phyloP scores from a whole-genome alignment of 139 green algal genomes.

The Volvox reticuliferus region DNA sequence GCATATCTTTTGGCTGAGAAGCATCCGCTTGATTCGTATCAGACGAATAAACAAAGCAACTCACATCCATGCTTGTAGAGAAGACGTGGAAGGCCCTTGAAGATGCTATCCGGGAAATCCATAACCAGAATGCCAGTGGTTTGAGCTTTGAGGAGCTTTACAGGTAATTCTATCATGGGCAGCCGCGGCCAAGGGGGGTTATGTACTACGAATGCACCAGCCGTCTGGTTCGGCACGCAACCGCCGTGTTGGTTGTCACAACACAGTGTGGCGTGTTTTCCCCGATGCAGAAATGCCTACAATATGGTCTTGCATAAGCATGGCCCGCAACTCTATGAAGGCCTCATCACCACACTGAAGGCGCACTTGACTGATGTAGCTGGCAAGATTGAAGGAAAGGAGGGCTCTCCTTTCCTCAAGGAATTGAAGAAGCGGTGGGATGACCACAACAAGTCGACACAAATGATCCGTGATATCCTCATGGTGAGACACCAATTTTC shows the following conservation, averaged over 20 bases:
- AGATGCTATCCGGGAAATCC: constrained; percentile 96
- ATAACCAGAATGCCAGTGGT: constrained; percentile 95
- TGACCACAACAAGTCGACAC: constrained; percentile 94
- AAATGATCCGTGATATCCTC: constrained; percentile 98
- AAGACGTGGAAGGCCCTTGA: constrained; percentile 97
- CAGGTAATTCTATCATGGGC: constrained; percentile 61
- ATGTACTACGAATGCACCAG: too few species aligned
- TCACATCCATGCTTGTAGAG: constrained; percentile 70
- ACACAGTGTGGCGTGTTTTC: background rate
- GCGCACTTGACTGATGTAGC: constrained; percentile 84
- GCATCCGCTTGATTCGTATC: background rate
- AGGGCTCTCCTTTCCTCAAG: constrained; percentile 87
- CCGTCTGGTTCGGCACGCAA: too few species aligned
- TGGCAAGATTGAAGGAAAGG: constrained; percentile 73
- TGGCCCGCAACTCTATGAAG: constrained; percentile 93
- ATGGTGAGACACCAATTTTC: constrained; percentile 76
- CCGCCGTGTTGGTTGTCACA: too few species aligned
- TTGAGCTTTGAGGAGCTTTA: constrained; percentile 99
- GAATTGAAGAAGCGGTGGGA: constrained; percentile 92
- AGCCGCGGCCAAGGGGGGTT: too few species aligned
- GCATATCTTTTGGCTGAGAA: background rate
- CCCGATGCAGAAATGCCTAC: constrained; percentile 92
- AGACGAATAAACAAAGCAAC: background rate
- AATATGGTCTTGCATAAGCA: constrained; percentile 99
- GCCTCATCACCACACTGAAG: constrained; percentile 83